Evolutionary conservation across 1,139 yeast species (phyloP).

Genomic region (Yamadazyma atlantica): DNA sequence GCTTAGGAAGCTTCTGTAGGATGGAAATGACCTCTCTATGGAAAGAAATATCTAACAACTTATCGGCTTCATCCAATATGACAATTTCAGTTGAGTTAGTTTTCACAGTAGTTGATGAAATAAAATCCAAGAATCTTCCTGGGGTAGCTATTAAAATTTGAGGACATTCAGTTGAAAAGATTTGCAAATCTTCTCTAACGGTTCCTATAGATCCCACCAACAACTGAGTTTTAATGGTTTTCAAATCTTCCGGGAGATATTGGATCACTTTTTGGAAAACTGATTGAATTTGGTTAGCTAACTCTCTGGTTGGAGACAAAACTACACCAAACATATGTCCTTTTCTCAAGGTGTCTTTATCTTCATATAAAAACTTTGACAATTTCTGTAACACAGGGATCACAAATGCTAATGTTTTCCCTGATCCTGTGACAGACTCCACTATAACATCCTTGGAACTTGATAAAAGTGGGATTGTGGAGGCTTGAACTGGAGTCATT

Average conservation of each 20-base stretch:
- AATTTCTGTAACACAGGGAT: conserved; percentile 78
- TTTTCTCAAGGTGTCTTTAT: conserved; percentile 38
- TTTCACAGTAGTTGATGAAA: conserved; percentile 51
- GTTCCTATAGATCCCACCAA: conserved; percentile 76
- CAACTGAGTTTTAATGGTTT: conserved; percentile 59
- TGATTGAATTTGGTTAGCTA: conserved; percentile 76
- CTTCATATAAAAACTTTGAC: conserved; percentile 28
- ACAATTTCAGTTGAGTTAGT: conserved; percentile 66
- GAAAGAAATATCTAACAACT: conserved; percentile 78
- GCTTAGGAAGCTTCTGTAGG: conserved; percentile 72
- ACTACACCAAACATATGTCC: conserved; percentile 75
- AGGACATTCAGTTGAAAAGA: conserved; percentile 54
- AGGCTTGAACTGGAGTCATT: conserved; percentile 98
- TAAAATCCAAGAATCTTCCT: conserved; percentile 79
- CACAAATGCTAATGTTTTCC: conserved; percentile 86
- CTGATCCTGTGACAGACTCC: conserved; percentile 96
- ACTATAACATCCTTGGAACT: conserved; percentile 96
- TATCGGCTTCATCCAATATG: conserved; percentile 91
- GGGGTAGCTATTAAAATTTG: conserved; percentile 91
- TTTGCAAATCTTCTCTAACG: conserved; percentile 72
- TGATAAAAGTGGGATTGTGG: conserved; percentile 83
- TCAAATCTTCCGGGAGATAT: conserved; percentile 53
- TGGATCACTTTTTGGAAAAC: conserved; percentile 64
- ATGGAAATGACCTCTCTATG: conserved; percentile 67
- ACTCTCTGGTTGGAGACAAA: conserved; percentile 88